Base-by-base conservation (phyloP, 1,284 basidiomycete genomes). In the Austroboletus niveus region DNA sequence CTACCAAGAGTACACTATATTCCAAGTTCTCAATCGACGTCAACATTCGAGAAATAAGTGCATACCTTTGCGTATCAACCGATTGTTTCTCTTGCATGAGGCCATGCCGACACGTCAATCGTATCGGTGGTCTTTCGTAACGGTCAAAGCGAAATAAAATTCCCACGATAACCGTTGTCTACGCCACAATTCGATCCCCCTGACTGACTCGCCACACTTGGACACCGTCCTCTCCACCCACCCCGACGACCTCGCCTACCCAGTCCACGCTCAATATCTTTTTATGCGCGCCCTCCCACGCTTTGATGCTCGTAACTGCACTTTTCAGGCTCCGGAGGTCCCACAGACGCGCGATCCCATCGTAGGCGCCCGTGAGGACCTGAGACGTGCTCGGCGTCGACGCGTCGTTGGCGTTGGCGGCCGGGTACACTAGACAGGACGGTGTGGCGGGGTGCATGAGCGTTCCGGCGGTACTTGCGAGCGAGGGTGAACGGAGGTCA, bases 261-360 rank as follows among this genome's bases (percentile, higher is more conserved):
- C 92, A 95, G 65, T 92, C 90, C 8, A 92, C 74, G 41, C 79
- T 78, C 51, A 94, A 66, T 0, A 91, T 77, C 66, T 93, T 92
- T 66, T 74, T 72, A 5, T 60, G 4, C 0, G 22, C 55, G 14
- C 73, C 77, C 4, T 81, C 78, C 80, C 80, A 84, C 2, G 74
- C 78, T 43, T 76, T 78, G 68, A 95, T 92, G 54, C 77, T 81
- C 59, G 85, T 76, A 66, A 91, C 73, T 1, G 85, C 79, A 10
- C 74, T 69, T 60, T 82, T 82, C 15, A 75, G 72, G 59, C 85
- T 89, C 1, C 93, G 77, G 29, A 93, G 71, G 68, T 98, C 94
- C 93, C 93, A 97, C 17, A 97, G 74, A 27, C 92, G 80, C 3
- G 89, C 84, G 1, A 85, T 73, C 34, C 92, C 91, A 56, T 94